These are phyloP conservation scores for Leccinum broughii DNA, from an alignment of 768 basidiomycete genomes.

Conservation along the genomic window DNA sequence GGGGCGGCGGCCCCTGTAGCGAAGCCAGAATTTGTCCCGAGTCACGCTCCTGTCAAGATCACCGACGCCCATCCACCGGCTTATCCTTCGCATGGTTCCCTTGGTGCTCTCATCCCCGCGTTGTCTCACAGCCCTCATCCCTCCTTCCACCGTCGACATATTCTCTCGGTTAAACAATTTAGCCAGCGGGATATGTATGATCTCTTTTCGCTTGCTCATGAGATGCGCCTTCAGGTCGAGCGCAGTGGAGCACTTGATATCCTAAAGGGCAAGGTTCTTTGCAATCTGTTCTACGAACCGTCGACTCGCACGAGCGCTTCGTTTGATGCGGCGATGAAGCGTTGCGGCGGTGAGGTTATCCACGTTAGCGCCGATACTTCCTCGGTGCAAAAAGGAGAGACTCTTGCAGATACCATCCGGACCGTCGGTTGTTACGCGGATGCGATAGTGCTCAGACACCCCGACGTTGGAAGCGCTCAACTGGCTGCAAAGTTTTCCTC, in stretches of 20 bases:
- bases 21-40: slow-evolving; percentile 32
- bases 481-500: slow-evolving; percentile 95
- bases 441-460: slow-evolving; percentile 92
- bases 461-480: slow-evolving; percentile 91
- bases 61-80: slow-evolving; percentile 24
- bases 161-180: slow-evolving; percentile 94
- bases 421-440: slow-evolving; percentile 96
- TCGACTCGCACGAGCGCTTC: slow-evolving; percentile 95
- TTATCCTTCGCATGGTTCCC: slow-evolving; percentile 9
- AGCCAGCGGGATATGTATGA: slow-evolving; percentile 86
- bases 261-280: slow-evolving; percentile 87
- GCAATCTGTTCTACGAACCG: slow-evolving; percentile 94
- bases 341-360: slow-evolving; percentile 96
- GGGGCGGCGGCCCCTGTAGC: slow-evolving; percentile 17
- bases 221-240: slow-evolving; percentile 97
- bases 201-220: slow-evolving; percentile 91
- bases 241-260: slow-evolving; percentile 86
- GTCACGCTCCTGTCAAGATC: slow-evolving; percentile 35
- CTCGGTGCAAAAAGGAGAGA: slow-evolving; percentile 93
- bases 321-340: slow-evolving; percentile 98
- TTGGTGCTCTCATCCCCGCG: slow-evolving; percentile 19
- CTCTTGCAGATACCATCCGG: slow-evolving; percentile 87
- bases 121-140: slow-evolving; percentile 55
- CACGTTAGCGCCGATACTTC: slow-evolving; percentile 77
- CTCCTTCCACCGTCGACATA: slow-evolving; percentile 90